These are phyloP conservation scores for Carex littledalei DNA, from an alignment of 176 grass and related monocot species.

Conservation along the genomic window DNA sequence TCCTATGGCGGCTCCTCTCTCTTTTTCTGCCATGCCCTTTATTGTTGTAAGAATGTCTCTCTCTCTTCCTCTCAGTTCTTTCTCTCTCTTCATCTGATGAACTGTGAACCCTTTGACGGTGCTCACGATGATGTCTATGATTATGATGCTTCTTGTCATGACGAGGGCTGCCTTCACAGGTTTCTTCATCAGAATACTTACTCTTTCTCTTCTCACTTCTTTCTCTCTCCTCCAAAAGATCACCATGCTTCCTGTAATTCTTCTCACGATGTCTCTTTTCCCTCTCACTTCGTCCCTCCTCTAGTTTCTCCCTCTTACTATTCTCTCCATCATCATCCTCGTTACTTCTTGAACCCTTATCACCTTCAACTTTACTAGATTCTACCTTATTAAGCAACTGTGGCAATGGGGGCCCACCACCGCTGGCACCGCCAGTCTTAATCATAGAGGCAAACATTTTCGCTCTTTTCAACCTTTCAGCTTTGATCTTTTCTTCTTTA, in stretches of 20 bases:
- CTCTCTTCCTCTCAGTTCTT: slow-evolving; percentile 18
- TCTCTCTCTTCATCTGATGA: slow-evolving; percentile 56
- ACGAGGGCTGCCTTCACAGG: background rate
- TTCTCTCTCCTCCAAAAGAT: background rate
- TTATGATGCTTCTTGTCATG: slow-evolving; percentile 20
- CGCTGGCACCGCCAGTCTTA: slow-evolving; percentile 32
- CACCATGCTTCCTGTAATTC: slow-evolving; percentile 36
- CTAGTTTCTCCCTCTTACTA: slow-evolving; percentile 3
- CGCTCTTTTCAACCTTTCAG: slow-evolving; percentile 86
- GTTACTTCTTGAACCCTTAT: background rate
- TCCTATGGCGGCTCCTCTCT: slow-evolving; percentile 25
- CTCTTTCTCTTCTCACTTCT: background rate
- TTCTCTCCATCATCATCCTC: slow-evolving; percentile 26
- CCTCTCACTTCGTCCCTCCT: background rate
- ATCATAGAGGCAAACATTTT: slow-evolving; percentile 92
- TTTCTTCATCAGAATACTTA: slow-evolving; percentile 15
- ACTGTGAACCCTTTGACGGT: slow-evolving; percentile 2
- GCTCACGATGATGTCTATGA: slow-evolving; percentile 18
- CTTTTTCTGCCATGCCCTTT: slow-evolving; percentile 39
- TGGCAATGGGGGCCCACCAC: slow-evolving; percentile 4
- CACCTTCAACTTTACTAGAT: slow-evolving; percentile 1
- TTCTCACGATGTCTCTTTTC: slow-evolving; percentile 29
- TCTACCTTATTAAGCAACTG: slow-evolving; percentile 22
- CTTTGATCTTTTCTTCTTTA: slow-evolving; percentile 84
- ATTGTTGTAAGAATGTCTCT: slow-evolving; percentile 15